phyloP scores from a whole-genome alignment of 306 rosid genomes.

The Oemleria cerasiformis region DNA sequence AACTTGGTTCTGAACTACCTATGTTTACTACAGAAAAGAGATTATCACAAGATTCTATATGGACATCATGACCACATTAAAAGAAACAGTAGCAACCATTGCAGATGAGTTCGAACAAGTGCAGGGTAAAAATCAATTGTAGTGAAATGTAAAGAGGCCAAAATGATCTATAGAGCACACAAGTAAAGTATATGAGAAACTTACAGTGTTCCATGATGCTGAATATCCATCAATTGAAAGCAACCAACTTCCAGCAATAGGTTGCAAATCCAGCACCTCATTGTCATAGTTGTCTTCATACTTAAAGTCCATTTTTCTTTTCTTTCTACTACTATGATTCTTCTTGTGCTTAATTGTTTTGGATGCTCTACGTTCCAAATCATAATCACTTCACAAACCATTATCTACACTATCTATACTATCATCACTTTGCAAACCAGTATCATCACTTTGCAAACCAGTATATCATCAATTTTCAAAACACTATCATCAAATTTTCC shows the following conservation, averaged over 20 bases:
- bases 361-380: slow-evolving; percentile 29
- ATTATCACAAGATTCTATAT: neutral
- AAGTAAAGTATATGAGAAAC: slow-evolving; percentile 21
- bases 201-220: slow-evolving; percentile 66
- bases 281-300: slow-evolving; percentile 30
- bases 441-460: no score
- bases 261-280: slow-evolving; percentile 45
- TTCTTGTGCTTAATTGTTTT: slow-evolving; percentile 40
- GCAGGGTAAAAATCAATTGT: neutral
- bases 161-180: slow-evolving; percentile 10
- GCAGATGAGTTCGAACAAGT: neutral
- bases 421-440: no score
- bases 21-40: neutral
- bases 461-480: no score
- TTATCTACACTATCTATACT: no score
- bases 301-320: slow-evolving; percentile 47
- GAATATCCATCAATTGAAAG: slow-evolving; percentile 68
- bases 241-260: slow-evolving; percentile 59
- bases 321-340: slow-evolving; percentile 49
- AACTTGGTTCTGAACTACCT: neutral
- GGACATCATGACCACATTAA: neutral
- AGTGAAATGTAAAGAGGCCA: slow-evolving; percentile 15
- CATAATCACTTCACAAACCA: no score
- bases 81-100: neutral
- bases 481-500: no score